Conservation (phyloP, 331 rosid genomes). For the Dryas integrifolia region DNA sequence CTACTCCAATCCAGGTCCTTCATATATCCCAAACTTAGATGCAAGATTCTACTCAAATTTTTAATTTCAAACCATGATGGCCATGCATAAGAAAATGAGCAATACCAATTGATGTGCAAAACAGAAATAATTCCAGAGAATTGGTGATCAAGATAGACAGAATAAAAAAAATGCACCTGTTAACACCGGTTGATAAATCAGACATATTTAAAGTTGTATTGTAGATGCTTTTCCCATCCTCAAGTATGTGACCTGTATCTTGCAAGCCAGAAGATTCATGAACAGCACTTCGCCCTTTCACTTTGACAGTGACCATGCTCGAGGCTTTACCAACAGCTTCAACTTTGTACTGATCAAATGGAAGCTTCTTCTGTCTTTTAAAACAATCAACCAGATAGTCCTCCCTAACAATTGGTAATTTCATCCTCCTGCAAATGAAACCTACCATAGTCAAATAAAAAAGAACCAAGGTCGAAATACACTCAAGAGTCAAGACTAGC, state of each 20-base stretch:
- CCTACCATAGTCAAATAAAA: conserved; percentile 23
- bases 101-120: neutral
- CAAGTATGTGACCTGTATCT: conserved; percentile 91
- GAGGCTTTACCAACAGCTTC: conserved; percentile 69
- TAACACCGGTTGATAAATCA: conserved; percentile 77
- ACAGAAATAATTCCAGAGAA: neutral
- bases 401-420: conserved; percentile 77
- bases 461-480: conserved; percentile 16
- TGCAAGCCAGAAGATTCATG: conserved; percentile 85
- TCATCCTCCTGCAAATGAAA: conserved; percentile 71
- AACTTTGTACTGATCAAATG: conserved; percentile 66
- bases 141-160: neutral
- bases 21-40: neutral
- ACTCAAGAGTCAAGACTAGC: conserved; percentile 21
- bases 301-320: conserved; percentile 87
- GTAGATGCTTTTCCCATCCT: conserved; percentile 79
- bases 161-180: conserved; percentile 50
- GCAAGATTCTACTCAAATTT: neutral
- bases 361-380: conserved; percentile 70
- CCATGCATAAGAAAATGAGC: conserved; percentile 2
- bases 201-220: conserved; percentile 91
- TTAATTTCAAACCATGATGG: neutral
- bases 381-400: conserved; percentile 85
- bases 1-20: conserved; percentile 5
- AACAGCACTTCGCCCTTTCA: conserved; percentile 89